These are phyloP conservation scores for Balamuthia mandrillaris DNA, from an alignment of 208 protist genomes.

Conservation along the genomic window DNA sequence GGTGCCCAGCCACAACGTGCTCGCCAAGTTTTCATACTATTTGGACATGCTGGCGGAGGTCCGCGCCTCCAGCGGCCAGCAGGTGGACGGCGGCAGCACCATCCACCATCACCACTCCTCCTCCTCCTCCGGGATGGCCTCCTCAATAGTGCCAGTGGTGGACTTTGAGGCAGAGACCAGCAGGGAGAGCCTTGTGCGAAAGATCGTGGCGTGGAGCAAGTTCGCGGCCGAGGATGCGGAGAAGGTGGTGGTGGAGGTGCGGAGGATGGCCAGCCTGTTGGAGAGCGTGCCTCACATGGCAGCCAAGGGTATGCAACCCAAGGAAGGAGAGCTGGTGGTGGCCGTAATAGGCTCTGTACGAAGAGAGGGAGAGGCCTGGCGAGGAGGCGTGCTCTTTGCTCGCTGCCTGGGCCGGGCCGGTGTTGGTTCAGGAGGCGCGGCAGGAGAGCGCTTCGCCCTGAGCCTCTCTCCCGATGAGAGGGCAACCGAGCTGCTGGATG, in stretches of 20 bases:
- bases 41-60: too few species aligned
- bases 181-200: neutral
- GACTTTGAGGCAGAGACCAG: conserved; percentile 10
- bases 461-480: neutral
- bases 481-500: neutral
- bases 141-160: too few species aligned
- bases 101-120: too few species aligned
- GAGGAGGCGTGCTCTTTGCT: neutral
- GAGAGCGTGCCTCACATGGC: neutral
- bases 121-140: too few species aligned
- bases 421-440: neutral
- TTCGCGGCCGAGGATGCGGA: too few species aligned
- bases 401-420: neutral
- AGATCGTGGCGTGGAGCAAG: conserved; percentile 15
- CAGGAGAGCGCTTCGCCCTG: conserved; percentile 2
- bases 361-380: too few species aligned
- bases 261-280: neutral
- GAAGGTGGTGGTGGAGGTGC: too few species aligned
- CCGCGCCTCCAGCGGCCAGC: neutral
- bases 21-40: conserved; percentile 1
- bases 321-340: too few species aligned
- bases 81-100: too few species aligned
- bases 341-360: too few species aligned
- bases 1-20: neutral
- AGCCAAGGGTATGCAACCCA: too few species aligned